A percentile compares a stretch with the other conserved stretches of the same genome.
Evolutionary conservation across 495 filamentous ascomycete species (phyloP).

Genomic region (Penicillium maclennaniae): DNA sequence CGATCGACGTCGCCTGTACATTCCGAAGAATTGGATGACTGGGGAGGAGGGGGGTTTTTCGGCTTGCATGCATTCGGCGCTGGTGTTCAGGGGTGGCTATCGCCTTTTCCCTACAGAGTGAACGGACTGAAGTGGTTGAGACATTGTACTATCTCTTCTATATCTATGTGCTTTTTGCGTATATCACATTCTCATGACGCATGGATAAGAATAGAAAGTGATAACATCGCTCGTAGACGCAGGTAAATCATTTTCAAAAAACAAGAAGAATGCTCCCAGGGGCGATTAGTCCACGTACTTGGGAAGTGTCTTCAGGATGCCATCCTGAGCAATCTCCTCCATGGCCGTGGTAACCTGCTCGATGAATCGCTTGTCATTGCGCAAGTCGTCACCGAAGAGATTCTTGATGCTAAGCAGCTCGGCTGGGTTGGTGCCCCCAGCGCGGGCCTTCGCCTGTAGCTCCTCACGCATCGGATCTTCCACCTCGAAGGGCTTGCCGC

Average conservation of each 20-base stretch:
- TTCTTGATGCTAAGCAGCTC: constrained; percentile 39
- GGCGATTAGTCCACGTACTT: constrained; percentile 38
- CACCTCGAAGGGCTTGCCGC: constrained; percentile 34
- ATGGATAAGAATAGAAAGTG: constrained; percentile 14
- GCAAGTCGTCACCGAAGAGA: constrained; percentile 46
- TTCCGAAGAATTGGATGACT: no score
- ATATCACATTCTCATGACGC: constrained; percentile 13
- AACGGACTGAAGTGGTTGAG: background rate
- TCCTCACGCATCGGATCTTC: constrained; percentile 45
- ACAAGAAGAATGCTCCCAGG: constrained; percentile 6
- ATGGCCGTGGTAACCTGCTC: constrained; percentile 36
- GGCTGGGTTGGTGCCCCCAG: constrained; percentile 32
- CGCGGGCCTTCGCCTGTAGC: constrained; percentile 38
- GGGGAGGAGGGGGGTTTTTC: no score
- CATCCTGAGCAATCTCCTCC: constrained; percentile 40
- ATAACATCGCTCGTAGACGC: constrained; percentile 18
- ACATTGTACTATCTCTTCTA: constrained; percentile 25
- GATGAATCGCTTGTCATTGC: constrained; percentile 38
- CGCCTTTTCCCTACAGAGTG: no score
- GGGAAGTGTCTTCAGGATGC: constrained; percentile 40
- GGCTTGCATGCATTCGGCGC: no score
- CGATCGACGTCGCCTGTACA: no score
- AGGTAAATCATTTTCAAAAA: constrained; percentile 10
- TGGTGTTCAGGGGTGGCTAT: no score
- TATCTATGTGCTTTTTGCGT: constrained; percentile 19